Evolutionary conservation across 805 yeast species (phyloP), one percentile per base, ranked within the genome.

Genomic region (Groenewaldozyma tartarivorans): DNA sequence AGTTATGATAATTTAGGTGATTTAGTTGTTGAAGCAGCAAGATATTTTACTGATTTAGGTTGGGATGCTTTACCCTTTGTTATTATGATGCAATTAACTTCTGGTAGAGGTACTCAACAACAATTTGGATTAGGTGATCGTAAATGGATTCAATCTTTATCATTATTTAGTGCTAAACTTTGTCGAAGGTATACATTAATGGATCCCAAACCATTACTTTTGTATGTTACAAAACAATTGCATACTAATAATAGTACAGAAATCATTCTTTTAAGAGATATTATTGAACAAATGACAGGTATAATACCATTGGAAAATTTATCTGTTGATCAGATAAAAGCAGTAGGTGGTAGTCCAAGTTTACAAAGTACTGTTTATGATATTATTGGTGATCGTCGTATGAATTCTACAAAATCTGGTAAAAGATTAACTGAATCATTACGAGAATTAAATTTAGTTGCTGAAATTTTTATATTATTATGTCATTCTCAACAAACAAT

Each of bases 21-120:
- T 30, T 66, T 90, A 43, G 77, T 90, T 4, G 87, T 85, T 6
- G 80, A 80, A 36, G 75, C 92, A 4, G 86, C 95, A 0, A 66
- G 76, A 32, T 80, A 75, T 53, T 85, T 86, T 56, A 80, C 79
- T 38, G 71, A 64, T 4, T 79, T 81, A 52, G 86, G 87, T 0
- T 86, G 94, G 87, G 97, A 90, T 57, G 82, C 77, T 2, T 60
- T 90, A 22, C 79, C 88, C 3, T 77, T 75, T 52, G 86, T 81
- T 1, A 60, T 88, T 3, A 64, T 88, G 53, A 71, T 75, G 53
- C 74, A 92, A 48, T 65, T 90, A 18, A 75, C 88, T 1, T 59
- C 77, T 0, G 80, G 79, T n/a, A 68, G 95, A 57, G 61, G 72
- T 1, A 70, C 79, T 18, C 64, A 79, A 24, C 94, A 85, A 58